Evolutionary conservation across 352 stramenopile genomes (phyloP), one percentile per base, ranked within the genome.

Genomic region (Pythium rhizo-oryzae): DNA sequence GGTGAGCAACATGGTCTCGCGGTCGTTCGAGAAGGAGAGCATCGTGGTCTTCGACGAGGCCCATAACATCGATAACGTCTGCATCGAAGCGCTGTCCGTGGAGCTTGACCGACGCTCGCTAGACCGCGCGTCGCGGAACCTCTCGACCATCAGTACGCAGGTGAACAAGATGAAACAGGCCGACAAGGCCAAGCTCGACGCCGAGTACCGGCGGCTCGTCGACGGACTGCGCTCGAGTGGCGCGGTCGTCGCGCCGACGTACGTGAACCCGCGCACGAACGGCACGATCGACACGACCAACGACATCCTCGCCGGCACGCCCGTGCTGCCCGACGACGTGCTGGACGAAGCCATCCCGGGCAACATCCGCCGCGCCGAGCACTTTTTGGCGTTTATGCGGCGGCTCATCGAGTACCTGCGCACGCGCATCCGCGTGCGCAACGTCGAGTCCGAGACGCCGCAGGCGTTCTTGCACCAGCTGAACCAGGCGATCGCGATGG

Each of bases 61-160:
- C 4, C 97, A 99, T 75, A 99, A 99, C 79, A 99, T 99, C 69
- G 97, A 99, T 75, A 99, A 98, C 86, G 96, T 99, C 19, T 99
- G 98, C 69, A 99, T 99, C 66, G 98, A 99, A 89, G 97, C 97
- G 46, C 76, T 99, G 3, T 98, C 87, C 54, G 97, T 99, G 0
- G 96, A 97, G 16, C 88, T 99, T 39, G 96, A 99, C 68, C 87
- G 93, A 19, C 80, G 95, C 28, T 76, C 83, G 39, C 77, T 99
- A 21, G 94, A 99, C 49, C 82, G 94, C 69, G 96, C 97, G 12
- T 98, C 93, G 15, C 79, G 93, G 47, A 98, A 97, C 46, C 75
- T 99, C 52, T 87, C 79, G 19, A 84, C 82, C 25, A 74, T 95
- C 58, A 92, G 85, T 24, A 77, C 78, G 41, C 90, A 92, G 19